phyloP scores from a whole-genome alignment of 345 rosid genomes.

The Gossypium raimondii region DNA sequence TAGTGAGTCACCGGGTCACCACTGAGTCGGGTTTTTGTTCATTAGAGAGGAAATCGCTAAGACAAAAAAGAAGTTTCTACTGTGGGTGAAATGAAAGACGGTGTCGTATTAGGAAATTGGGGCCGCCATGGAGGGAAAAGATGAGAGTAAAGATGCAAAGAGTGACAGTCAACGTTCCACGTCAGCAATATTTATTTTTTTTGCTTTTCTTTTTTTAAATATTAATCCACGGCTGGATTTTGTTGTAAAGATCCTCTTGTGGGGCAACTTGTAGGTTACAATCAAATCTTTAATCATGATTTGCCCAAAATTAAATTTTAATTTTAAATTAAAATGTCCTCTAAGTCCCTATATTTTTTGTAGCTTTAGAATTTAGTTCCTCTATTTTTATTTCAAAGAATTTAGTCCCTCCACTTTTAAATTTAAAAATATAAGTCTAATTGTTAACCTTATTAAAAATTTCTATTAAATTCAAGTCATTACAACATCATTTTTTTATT shows the following conservation, averaged over 20 bases:
- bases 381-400: too few relatives aligned
- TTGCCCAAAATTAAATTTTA: neutral
- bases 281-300: neutral
- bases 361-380: too few relatives aligned
- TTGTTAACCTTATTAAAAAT: too few relatives aligned
- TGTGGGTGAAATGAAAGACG: neutral
- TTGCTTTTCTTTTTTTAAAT: neutral
- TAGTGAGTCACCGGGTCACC: neutral
- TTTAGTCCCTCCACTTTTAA: too few relatives aligned
- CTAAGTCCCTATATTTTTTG: too few relatives aligned
- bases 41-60: neutral
- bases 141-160: neutral
- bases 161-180: constrained; percentile 14
- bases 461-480: too few relatives aligned
- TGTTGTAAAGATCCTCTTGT: neutral
- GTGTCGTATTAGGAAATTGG: neutral
- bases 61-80: neutral
- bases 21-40: neutral
- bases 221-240: neutral
- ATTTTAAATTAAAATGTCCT: too few relatives aligned
- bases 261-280: neutral
- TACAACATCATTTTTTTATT: too few relatives aligned
- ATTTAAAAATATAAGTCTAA: too few relatives aligned
- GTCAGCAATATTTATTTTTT: neutral
- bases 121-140: neutral